Evolutionary conservation across 352 stramenopile species (phyloP).

Genomic region (Globisporangium paroecandrum): DNA sequence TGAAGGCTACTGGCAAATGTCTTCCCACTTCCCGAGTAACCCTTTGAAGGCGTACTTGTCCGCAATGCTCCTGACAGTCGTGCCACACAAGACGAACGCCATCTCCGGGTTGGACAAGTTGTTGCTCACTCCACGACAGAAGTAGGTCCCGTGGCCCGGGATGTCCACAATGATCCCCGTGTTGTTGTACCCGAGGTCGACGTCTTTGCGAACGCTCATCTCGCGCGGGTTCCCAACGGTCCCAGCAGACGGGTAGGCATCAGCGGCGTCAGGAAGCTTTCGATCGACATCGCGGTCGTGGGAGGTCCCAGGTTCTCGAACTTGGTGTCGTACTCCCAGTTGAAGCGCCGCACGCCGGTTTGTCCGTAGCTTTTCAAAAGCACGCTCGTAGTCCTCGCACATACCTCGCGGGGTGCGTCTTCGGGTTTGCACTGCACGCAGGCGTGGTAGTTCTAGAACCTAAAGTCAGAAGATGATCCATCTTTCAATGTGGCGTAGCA

Average conservation of each 20-base stretch:
- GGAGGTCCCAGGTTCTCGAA: background rate
- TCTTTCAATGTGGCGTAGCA: background rate
- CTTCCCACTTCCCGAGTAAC: background rate
- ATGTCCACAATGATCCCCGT: background rate
- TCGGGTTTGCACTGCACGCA: background rate
- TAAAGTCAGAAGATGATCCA: background rate
- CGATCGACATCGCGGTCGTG: no score
- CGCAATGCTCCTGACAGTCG: background rate
- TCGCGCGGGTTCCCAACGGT: background rate
- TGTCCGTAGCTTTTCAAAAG: background rate
- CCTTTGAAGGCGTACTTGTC: background rate
- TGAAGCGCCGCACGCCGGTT: background rate
- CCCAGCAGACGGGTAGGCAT: background rate
- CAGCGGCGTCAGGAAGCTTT: background rate
- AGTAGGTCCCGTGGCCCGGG: background rate
- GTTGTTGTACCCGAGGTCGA: background rate
- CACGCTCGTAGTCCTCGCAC: background rate
- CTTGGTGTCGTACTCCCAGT: background rate
- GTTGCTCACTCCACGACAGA: background rate
- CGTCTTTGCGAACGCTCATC: background rate
- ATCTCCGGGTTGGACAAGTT: background rate
- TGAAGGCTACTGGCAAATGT: background rate
- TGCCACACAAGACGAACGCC: background rate
- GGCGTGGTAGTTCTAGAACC: background rate
- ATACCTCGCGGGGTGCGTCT: background rate